These are phyloP conservation scores for Plantago coronopus DNA, from an alignment of 305 asterid genomes.

Conservation along the genomic window DNA sequence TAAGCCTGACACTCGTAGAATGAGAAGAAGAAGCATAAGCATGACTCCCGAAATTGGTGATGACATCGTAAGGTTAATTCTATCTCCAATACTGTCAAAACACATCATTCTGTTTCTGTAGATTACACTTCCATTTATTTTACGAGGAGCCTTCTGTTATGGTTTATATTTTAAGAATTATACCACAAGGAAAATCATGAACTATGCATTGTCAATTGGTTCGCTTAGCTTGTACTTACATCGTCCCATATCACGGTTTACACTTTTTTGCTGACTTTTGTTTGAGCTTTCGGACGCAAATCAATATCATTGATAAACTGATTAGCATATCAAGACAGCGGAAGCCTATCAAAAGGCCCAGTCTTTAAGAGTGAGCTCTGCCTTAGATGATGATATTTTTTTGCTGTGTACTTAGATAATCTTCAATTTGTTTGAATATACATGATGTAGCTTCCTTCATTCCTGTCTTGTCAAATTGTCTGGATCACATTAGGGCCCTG, in stretches of 20 bases:
- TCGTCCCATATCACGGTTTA: too few species aligned
- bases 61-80: slow-evolving; percentile 88
- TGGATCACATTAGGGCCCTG: slow-evolving; percentile 62
- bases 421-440: neutral
- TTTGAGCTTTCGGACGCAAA: too few species aligned
- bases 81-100: slow-evolving; percentile 21
- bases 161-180: neutral
- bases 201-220: neutral
- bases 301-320: too few species aligned
- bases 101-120: neutral
- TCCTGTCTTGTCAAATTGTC: slow-evolving; percentile 8
- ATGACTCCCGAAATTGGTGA: slow-evolving; percentile 98
- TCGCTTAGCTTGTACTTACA: neutral
- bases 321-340: too few species aligned
- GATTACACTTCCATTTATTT: neutral
- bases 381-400: slow-evolving; percentile 6
- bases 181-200: neutral
- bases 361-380: neutral
- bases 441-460: slow-evolving; percentile 8
- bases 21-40: slow-evolving; percentile 92
- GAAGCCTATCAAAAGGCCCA: too few species aligned
- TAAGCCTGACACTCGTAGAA: slow-evolving; percentile 61
- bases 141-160: slow-evolving; percentile 1
- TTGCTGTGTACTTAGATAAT: too few species aligned
- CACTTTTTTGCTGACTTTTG: too few species aligned